Evolutionary conservation across 164 flowering plant species (phyloP).

Genomic region (Dillenia suffruticosa): DNA sequence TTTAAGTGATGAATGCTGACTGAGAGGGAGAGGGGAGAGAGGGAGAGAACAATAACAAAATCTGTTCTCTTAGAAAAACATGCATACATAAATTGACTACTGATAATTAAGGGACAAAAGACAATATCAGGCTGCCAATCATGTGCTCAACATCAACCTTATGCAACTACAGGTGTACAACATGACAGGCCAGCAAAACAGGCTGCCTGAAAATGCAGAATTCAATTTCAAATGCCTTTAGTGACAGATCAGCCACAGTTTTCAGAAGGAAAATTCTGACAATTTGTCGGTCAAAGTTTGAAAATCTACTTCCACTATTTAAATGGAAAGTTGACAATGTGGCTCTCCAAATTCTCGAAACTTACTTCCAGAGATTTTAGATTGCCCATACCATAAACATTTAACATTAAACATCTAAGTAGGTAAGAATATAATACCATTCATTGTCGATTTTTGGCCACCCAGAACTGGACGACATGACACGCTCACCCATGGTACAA

Average conservation of each 20-base stretch:
- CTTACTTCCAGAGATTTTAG: not conserved
- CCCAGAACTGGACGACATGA: slow-evolving; percentile 58
- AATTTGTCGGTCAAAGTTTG: not conserved
- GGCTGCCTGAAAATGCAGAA: too few relatives aligned
- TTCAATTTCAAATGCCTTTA: not conserved
- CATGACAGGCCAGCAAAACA: too few relatives aligned
- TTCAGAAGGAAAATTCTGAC: not conserved
- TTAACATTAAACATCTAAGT: not conserved
- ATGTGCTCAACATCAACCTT: too few relatives aligned
- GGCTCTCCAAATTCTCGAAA: too few relatives aligned
- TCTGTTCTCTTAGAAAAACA: too few relatives aligned
- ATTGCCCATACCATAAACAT: not conserved
- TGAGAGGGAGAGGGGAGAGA: too few relatives aligned
- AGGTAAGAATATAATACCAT: slow-evolving; percentile 44
- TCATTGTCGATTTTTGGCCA: slow-evolving; percentile 56
- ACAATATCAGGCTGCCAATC: too few relatives aligned
- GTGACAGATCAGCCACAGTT: not conserved
- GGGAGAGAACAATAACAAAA: too few relatives aligned
- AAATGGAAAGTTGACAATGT: not conserved
- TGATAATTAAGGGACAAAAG: too few relatives aligned
- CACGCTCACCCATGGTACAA: slow-evolving; percentile 54
- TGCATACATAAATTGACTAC: too few relatives aligned
- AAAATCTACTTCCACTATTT: not conserved
- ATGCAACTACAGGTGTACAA: too few relatives aligned
- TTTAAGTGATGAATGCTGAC: too few relatives aligned